A percentile compares a stretch with the other conserved stretches of the same genome.
phyloP scores from a whole-genome alignment of 768 basidiomycete genomes.

The Termitomyces bulborhizus region DNA sequence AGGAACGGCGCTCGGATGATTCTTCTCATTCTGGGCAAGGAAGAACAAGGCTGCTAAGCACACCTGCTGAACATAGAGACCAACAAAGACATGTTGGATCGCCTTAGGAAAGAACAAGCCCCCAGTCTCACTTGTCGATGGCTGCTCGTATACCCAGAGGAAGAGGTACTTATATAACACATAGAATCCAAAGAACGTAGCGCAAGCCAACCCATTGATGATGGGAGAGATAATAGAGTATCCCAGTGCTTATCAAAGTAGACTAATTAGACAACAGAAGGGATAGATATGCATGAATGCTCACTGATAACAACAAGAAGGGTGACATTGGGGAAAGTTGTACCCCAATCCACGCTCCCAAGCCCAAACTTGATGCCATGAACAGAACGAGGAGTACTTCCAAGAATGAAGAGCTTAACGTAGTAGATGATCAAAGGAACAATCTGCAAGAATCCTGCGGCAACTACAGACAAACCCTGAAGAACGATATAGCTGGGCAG shows the following conservation, averaged over 20 bases:
- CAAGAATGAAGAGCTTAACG: slow-evolving; percentile 81
- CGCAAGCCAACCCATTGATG: slow-evolving; percentile 84
- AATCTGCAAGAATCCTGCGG: slow-evolving; percentile 75
- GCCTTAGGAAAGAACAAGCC: slow-evolving; percentile 96
- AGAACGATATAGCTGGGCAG: slow-evolving; percentile 60
- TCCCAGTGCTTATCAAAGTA: slow-evolving; percentile 44
- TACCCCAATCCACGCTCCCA: slow-evolving; percentile 71
- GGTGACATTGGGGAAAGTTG: slow-evolving; percentile 61
- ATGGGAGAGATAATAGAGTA: slow-evolving; percentile 91
- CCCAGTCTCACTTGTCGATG: slow-evolving; percentile 69
- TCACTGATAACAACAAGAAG: slow-evolving; percentile 78
- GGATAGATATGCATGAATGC: slow-evolving; percentile 12
- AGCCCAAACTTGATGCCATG: slow-evolving; percentile 78
- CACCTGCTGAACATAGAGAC: slow-evolving; percentile 80
- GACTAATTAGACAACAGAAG: background rate
- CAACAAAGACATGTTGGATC: slow-evolving; percentile 89
- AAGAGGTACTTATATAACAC: slow-evolving; percentile 83
- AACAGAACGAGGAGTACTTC: slow-evolving; percentile 82
- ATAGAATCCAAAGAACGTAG: slow-evolving; percentile 81
- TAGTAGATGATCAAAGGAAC: slow-evolving; percentile 80
- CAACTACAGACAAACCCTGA: slow-evolving; percentile 75
- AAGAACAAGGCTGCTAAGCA: slow-evolving; percentile 47
- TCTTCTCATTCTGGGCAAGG: slow-evolving; percentile 56
- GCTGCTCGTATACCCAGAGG: slow-evolving; percentile 73
- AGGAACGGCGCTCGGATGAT: slow-evolving; percentile 51